phyloP scores from a whole-genome alignment of 305 asterid genomes.

The Petunia hybrid region DNA sequence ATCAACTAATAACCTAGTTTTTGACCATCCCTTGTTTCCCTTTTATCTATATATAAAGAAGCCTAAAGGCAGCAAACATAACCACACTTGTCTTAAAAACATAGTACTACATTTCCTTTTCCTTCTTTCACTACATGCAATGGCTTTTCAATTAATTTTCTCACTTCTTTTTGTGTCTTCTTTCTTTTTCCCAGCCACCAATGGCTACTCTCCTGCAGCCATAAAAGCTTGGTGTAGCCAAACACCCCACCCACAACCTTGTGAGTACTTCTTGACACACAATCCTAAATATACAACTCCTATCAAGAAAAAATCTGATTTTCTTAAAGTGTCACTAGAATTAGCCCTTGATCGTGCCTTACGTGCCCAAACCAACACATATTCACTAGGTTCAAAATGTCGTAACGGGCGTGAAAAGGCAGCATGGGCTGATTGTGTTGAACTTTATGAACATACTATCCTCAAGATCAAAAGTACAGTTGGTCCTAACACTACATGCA shows the following conservation, averaged over 20 bases:
- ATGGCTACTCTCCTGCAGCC: constrained; percentile 36
- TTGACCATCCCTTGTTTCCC: not conserved
- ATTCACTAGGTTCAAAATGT: constrained; percentile 65
- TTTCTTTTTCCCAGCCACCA: constrained; percentile 49
- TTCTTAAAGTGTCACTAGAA: constrained; percentile 52
- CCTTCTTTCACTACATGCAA: constrained; percentile 27
- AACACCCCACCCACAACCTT: constrained; percentile 75
- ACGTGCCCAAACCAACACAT: constrained; percentile 44
- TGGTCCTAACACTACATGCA: constrained; percentile 49
- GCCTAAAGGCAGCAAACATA: constrained; percentile 1
- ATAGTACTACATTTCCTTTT: not conserved
- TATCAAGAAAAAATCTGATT: constrained; percentile 61
- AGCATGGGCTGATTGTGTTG: constrained; percentile 85
- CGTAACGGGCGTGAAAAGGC: constrained; percentile 59
- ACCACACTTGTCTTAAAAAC: not conserved
- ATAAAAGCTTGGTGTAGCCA: constrained; percentile 71
- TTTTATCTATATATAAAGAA: not conserved
- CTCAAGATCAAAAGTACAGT: constrained; percentile 54
- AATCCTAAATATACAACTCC: constrained; percentile 51
- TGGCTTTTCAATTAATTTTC: constrained; percentile 44
- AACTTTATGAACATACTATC: constrained; percentile 61
- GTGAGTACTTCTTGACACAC: constrained; percentile 61
- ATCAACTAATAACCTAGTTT: constrained; percentile 2
- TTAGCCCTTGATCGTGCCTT: constrained; percentile 71
- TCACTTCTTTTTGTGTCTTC: constrained; percentile 40